These are phyloP conservation scores for Talaromyces sp. DNA, from an alignment of 2,329 filamentous ascomycete genomes.

Conservation along the genomic window DNA sequence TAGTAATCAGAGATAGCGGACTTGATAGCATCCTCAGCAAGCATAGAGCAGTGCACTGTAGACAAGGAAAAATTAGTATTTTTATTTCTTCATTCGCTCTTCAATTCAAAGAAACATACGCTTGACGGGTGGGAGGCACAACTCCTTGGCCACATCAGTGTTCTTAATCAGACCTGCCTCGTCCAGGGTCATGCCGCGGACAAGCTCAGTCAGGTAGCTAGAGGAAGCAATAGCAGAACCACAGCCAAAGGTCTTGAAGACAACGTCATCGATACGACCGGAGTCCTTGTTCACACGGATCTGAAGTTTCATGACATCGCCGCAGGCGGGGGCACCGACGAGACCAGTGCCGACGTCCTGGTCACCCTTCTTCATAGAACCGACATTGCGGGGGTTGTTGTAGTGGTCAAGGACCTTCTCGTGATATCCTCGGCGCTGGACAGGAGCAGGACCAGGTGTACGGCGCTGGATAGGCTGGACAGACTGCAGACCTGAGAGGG, in stretches of 20 bases:
- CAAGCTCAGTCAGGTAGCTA: slow-evolving; percentile 91
- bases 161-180: slow-evolving; percentile 92
- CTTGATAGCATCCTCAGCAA: slow-evolving; percentile 91
- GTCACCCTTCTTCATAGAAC: slow-evolving; percentile 77
- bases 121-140: slow-evolving; percentile 89
- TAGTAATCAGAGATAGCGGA: slow-evolving; percentile 89
- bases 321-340: slow-evolving; percentile 85
- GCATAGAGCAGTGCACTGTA: slow-evolving; percentile 85
- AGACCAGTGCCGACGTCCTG: slow-evolving; percentile 85
- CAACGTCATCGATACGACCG: slow-evolving; percentile 89
- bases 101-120: slow-evolving; percentile 55
- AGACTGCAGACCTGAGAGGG: slow-evolving; percentile 48
- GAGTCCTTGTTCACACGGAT: slow-evolving; percentile 87
- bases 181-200: slow-evolving; percentile 93
- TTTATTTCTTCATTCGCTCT: not conserved
- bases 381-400: slow-evolving; percentile 76
- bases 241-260: slow-evolving; percentile 98
- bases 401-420: slow-evolving; percentile 83
- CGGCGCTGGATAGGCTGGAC: slow-evolving; percentile 42
- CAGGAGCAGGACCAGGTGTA: slow-evolving; percentile 33
- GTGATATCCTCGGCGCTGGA: slow-evolving; percentile 59
- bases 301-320: slow-evolving; percentile 92
- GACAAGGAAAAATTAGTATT: slow-evolving; percentile 5
- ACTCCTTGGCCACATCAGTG: slow-evolving; percentile 96
- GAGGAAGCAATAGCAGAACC: slow-evolving; percentile 92